Conservation (phyloP, 2,329 filamentous ascomycete genomes). For the Neopestalotiopsis sp. region DNA sequence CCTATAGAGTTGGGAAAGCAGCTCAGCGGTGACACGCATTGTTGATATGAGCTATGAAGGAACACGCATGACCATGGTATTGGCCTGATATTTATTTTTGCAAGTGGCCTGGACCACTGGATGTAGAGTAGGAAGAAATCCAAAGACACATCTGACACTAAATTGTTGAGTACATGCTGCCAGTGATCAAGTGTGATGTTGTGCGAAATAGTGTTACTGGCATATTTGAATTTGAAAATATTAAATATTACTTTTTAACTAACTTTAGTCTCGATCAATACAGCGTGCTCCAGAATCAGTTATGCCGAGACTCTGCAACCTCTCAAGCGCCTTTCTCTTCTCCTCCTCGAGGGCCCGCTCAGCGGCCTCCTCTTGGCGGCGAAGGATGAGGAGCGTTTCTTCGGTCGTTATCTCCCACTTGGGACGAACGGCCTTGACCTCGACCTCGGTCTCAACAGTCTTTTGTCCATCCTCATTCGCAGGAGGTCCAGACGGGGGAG, state of each 20-base stretch:
- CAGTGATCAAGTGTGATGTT: neutral
- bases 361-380: neutral
- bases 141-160: neutral
- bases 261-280: neutral
- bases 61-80: slow-evolving; percentile 2
- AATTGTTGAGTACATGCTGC: neutral
- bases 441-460: neutral
- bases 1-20: neutral
- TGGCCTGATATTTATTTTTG: neutral
- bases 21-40: neutral
- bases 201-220: neutral
- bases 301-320: neutral
- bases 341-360: neutral
- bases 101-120: neutral
- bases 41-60: slow-evolving; percentile 13
- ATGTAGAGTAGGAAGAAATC: neutral
- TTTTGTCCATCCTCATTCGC: neutral
- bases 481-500: neutral
- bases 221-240: neutral
- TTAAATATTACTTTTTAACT: neutral
- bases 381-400: neutral
- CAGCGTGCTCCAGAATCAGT: neutral
- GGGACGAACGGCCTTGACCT: neutral
- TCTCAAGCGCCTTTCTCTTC: neutral
- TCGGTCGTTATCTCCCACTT: slow-evolving; percentile 3